Base-by-base conservation (phyloP, 176 grass and related monocot species). In the Carex scoparia region DNA sequence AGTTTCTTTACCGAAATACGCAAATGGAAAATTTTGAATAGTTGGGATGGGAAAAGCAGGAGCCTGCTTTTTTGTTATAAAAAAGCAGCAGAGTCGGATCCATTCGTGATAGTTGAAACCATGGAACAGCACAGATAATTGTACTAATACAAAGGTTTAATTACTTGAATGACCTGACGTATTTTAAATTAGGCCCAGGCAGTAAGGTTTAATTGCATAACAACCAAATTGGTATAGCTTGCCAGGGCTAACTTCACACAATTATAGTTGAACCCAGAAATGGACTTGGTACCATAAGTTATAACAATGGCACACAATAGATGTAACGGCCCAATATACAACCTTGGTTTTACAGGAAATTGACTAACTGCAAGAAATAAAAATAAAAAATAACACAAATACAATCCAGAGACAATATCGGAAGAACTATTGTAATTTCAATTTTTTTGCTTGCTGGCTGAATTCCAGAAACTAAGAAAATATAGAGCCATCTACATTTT, bases 401-500 rank as follows among this genome's bases (percentile, higher is more conserved):
- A 56, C 73, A 78, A 78, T 31, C 27, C 73, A 78, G 14, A 14
- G 18, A 57, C 12, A 13, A 57, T 78, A 78, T 55, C 51, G 15
- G 28, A 14, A 56, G 30, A 56, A 56, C 61, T 27, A 27, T 23
- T 78, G 46, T 33, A 33, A 33, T 57, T 55, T 78, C 13, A 78
- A 58, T 78, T 78, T 33, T 63, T 33, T 57, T 35, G 37, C 74
- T 57, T 6, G 19, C 27, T 78, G 32, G 11, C 23, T 16, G 51
- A 33, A 32, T 57, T 78, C 74, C 38, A 71, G 37, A 57, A 58
- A 78, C 5, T 32, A 35, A 57, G 51, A 78, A 78, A 56, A 57
- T 30, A 51, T 7, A 78, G 38, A 72, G 74, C 27, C 56, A 78
- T 78, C 74, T 78, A 57, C 74, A 78, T 57, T 77, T 55, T 78